Percentiles rank a stretch among this genome's conserved stretches.
phyloP scores from a whole-genome alignment of 2,329 filamentous ascomycete genomes.

The Chaetomiaceae sp. region DNA sequence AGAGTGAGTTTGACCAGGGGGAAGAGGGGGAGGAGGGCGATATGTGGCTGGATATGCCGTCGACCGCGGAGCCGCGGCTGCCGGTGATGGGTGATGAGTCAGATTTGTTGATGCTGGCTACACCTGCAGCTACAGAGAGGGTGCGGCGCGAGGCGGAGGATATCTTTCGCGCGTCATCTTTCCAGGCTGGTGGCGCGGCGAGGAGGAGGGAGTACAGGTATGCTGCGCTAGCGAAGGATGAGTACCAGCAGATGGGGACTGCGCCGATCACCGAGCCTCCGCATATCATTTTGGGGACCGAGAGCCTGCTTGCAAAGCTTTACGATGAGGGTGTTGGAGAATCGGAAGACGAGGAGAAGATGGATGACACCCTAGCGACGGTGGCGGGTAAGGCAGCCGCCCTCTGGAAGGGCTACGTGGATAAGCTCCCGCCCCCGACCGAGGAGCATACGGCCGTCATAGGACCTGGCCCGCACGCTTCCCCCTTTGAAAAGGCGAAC shows the following conservation, averaged over 20 bases:
- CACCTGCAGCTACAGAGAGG: conserved; percentile 50
- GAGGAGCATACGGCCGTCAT: conserved; percentile 58
- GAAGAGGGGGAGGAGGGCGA: conserved; percentile 38
- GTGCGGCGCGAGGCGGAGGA: conserved; percentile 53
- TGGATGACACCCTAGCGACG: conserved; percentile 53
- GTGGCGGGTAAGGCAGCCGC: conserved; percentile 48
- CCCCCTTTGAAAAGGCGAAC: conserved; percentile 68
- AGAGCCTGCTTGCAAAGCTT: conserved; percentile 62
- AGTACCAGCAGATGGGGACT: conserved; percentile 56
- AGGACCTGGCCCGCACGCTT: conserved; percentile 58
- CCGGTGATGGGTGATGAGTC: conserved; percentile 40
- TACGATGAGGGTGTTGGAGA: conserved; percentile 59
- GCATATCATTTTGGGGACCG: conserved; percentile 69
- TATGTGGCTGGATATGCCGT: conserved; percentile 47
- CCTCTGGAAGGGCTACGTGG: conserved; percentile 54
- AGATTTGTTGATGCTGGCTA: conserved; percentile 53
- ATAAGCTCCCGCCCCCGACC: conserved; percentile 44
- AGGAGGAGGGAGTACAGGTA: conserved; percentile 57
- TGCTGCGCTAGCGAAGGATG: conserved; percentile 65
- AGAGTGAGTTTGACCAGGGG: conserved; percentile 19
- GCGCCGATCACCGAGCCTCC: conserved; percentile 65
- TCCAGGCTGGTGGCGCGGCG: conserved; percentile 36
- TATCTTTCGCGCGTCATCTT: conserved; percentile 50
- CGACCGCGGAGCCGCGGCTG: conserved; percentile 33
- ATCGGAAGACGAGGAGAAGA: conserved; percentile 51